phyloP scores from a whole-genome alignment of 352 stramenopile genomes.

The Phytophthora agathidicida region DNA sequence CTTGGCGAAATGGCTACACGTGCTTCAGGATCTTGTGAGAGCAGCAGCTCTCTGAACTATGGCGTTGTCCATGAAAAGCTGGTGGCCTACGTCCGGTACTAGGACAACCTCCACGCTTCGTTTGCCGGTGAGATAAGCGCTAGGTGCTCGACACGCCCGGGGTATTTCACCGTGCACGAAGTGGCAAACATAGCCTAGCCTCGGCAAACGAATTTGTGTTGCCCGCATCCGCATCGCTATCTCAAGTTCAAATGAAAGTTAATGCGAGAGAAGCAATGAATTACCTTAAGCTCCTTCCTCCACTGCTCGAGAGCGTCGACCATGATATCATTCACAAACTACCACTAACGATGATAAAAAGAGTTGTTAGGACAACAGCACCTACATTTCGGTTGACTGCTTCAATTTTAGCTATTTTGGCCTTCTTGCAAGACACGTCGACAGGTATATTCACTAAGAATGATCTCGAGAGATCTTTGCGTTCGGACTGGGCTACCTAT shows the following conservation, averaged over 20 bases:
- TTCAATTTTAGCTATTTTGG: no score
- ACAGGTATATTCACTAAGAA: no score
- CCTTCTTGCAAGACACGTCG: no score
- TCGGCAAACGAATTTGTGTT: not conserved
- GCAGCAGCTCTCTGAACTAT: conserved; percentile 69
- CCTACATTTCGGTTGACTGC: no score
- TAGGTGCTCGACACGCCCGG: conserved; percentile 54
- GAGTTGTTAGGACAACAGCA: no score
- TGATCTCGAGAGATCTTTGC: no score
- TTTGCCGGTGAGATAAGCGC: conserved; percentile 63
- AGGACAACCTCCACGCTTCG: conserved; percentile 48
- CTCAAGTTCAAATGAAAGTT: no score
- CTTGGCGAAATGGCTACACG: conserved; percentile 2
- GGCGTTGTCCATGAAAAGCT: conserved; percentile 78
- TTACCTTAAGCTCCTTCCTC: conserved; percentile 61
- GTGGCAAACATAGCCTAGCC: conserved; percentile 63
- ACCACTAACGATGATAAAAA: conserved; percentile 35
- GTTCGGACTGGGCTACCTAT: no score
- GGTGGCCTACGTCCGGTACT: conserved; percentile 60
- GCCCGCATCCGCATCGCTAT: no score
- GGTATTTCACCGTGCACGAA: conserved; percentile 57
- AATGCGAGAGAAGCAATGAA: not conserved
- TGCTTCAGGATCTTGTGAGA: conserved; percentile 23
- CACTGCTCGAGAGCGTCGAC: conserved; percentile 65
- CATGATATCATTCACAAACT: conserved; percentile 66